phyloP scores from a whole-genome alignment of 148 eudicot species.

The Hydrangea macrophylla region DNA sequence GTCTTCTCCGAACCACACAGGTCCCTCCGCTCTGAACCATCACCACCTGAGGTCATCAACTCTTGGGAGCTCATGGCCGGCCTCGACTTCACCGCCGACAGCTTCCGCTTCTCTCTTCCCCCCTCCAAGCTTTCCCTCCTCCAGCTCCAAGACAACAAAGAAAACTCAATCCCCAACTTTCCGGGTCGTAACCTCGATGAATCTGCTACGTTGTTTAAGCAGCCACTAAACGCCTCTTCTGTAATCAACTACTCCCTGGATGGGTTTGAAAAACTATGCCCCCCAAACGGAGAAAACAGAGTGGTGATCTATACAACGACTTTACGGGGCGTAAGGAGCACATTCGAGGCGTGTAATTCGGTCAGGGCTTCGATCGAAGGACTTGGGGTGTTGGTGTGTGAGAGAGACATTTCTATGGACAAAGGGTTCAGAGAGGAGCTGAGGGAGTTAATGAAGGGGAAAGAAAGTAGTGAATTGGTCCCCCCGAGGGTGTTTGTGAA shows the following conservation, averaged over 20 bases:
- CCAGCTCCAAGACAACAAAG: constrained; percentile 23
- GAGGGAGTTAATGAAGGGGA: constrained; percentile 44
- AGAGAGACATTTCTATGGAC: constrained; percentile 91
- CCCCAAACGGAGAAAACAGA: constrained; percentile 58
- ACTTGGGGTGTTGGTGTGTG: constrained; percentile 42
- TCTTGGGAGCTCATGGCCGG: constrained; percentile 97
- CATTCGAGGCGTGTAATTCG: constrained; percentile 69
- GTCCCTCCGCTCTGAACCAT: constrained; percentile 15
- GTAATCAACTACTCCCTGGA: constrained; percentile 23
- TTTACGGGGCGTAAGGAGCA: constrained; percentile 63
- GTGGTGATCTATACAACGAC: constrained; percentile 72
- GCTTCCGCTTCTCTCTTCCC: constrained; percentile 50
- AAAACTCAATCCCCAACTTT: constrained; percentile 44
- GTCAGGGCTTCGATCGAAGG: constrained; percentile 56
- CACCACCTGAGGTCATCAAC: constrained; percentile 62
- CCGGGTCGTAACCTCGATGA: neutral
- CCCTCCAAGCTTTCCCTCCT: constrained; percentile 13
- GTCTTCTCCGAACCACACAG: constrained; percentile 23
- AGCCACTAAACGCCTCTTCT: constrained; percentile 9
- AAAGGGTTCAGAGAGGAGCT: constrained; percentile 68
- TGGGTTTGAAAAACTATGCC: constrained; percentile 49
- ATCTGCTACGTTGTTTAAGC: constrained; percentile 7
- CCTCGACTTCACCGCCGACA: constrained; percentile 48
- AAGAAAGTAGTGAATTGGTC: constrained; percentile 22
- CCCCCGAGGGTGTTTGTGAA: constrained; percentile 72